Conservation (phyloP, 225 moss, liverwort and hornwort genomes). For the Pleurozium schreberi region DNA sequence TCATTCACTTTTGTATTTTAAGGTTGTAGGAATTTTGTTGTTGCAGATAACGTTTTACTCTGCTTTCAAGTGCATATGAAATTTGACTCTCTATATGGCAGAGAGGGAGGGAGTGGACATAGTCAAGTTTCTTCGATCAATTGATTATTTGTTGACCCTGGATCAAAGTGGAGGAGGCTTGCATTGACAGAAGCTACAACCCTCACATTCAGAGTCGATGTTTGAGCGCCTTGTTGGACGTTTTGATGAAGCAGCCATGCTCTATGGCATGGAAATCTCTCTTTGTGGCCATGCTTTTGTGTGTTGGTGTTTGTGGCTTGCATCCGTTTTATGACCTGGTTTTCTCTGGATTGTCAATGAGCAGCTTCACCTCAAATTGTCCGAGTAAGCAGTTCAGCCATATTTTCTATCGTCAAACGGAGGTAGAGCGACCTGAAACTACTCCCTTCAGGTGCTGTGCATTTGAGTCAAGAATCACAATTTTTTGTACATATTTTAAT, state of each 20-base stretch:
- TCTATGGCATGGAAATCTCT: background rate
- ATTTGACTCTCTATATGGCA: background rate
- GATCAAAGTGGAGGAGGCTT: background rate
- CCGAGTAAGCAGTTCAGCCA: background rate
- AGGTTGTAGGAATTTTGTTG: background rate
- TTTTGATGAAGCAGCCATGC: background rate
- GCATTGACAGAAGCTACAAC: background rate
- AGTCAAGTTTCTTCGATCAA: background rate
- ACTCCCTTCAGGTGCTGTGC: background rate
- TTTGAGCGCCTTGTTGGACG: background rate
- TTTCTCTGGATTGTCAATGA: background rate
- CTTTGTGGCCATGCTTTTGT: background rate
- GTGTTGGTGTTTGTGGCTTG: background rate
- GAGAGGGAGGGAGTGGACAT: background rate
- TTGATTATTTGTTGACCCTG: background rate
- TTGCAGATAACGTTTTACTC: background rate
- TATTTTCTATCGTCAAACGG: background rate
- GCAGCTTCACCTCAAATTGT: background rate
- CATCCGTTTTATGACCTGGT: background rate
- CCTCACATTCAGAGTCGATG: background rate
- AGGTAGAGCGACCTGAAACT: background rate
- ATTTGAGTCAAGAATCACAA: background rate
- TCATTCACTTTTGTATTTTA: background rate
- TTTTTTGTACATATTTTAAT: background rate
- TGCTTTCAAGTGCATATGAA: background rate